phyloP scores from a whole-genome alignment of 2,329 filamentous ascomycete genomes.

The Neurospora crassa region DNA sequence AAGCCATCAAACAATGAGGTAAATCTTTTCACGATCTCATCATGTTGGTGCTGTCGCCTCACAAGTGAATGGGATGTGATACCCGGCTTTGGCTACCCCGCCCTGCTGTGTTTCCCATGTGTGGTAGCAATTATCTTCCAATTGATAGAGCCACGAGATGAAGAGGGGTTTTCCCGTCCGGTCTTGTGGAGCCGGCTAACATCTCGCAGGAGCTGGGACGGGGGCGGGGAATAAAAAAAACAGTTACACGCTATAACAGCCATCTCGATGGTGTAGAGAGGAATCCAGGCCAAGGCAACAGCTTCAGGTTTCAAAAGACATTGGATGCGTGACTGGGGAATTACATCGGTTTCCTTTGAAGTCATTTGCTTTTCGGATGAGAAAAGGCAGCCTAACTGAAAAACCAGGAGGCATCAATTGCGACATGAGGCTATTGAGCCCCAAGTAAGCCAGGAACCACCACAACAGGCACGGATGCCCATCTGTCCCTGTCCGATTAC shows the following conservation, averaged over 20 bases:
- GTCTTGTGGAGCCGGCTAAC: neutral
- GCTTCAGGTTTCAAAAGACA: neutral
- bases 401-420: neutral
- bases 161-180: neutral
- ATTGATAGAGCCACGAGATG: neutral
- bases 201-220: neutral
- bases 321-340: neutral
- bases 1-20: neutral
- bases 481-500: neutral
- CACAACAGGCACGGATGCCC: neutral
- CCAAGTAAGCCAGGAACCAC: neutral
- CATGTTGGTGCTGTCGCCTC: neutral
- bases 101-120: constrained; percentile 3
- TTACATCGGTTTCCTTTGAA: neutral
- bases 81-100: constrained; percentile 1
- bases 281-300: neutral
- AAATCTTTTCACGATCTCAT: neutral
- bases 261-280: neutral
- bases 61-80: neutral
- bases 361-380: neutral
- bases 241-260: neutral
- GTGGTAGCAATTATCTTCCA: neutral
- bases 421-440: neutral
- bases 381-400: neutral
- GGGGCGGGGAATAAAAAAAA: neutral